Conservation (phyloP, 2,329 filamentous ascomycete genomes). For the Xylaria sp. region DNA sequence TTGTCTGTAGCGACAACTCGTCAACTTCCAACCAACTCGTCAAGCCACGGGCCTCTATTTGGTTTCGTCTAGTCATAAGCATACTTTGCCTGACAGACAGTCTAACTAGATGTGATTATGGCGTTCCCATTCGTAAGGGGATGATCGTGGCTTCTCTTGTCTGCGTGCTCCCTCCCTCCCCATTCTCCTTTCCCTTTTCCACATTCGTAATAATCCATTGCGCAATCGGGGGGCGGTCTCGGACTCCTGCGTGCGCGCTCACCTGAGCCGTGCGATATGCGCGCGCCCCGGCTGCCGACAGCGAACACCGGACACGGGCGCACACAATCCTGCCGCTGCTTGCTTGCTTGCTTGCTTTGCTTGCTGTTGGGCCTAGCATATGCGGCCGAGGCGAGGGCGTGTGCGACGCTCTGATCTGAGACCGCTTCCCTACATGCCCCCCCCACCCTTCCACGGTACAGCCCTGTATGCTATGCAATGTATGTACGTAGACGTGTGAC, state of each 20-base stretch:
- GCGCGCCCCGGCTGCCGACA: slow-evolving; percentile 17
- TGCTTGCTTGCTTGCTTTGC: too few relatives aligned
- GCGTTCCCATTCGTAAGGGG: too few relatives aligned
- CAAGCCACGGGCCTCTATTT: too few relatives aligned
- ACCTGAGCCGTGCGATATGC: slow-evolving; percentile 1
- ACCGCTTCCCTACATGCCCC: neutral
- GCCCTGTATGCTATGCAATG: too few relatives aligned
- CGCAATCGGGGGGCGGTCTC: slow-evolving; percentile 8
- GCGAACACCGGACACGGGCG: slow-evolving; percentile 2
- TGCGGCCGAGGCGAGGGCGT: slow-evolving; percentile 5
- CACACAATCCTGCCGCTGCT: too few relatives aligned
- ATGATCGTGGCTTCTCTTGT: too few relatives aligned
- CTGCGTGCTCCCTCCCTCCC: neutral
- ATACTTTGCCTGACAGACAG: too few relatives aligned
- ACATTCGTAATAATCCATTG: neutral
- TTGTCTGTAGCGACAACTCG: too few relatives aligned
- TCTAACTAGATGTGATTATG: too few relatives aligned
- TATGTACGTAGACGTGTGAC: neutral
- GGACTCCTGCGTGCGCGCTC: slow-evolving; percentile 10
- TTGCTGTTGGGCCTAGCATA: slow-evolving; percentile 2
- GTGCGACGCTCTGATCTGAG: slow-evolving; percentile 10
- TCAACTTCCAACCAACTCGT: too few relatives aligned
- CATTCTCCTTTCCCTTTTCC: neutral
- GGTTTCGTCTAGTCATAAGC: too few relatives aligned
- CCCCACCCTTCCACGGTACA: neutral